Evolutionary conservation across 768 basidiomycete species (phyloP).

Genomic region (Boletus tylopilopsis): DNA sequence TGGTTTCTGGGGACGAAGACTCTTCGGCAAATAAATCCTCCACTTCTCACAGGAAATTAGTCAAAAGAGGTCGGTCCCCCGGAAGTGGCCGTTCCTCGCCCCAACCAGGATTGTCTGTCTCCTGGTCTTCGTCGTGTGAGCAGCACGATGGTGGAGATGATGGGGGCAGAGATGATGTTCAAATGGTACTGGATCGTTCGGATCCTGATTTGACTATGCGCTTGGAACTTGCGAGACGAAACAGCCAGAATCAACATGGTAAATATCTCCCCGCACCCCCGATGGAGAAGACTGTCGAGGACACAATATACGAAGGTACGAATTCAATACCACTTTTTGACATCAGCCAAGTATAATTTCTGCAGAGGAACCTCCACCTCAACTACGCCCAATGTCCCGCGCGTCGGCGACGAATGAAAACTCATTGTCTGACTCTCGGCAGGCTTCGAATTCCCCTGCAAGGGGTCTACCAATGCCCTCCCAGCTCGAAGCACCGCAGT

Average conservation of each 20-base stretch:
- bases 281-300: slow-evolving; percentile 49
- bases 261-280: slow-evolving; percentile 38
- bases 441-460: slow-evolving; percentile 41
- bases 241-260: slow-evolving; percentile 73
- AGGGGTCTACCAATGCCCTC: slow-evolving; percentile 27
- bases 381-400: slow-evolving; percentile 53
- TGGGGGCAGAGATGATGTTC: slow-evolving; percentile 41
- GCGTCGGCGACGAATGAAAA: slow-evolving; percentile 40
- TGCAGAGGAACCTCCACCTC: slow-evolving; percentile 58
- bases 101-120: slow-evolving; percentile 33
- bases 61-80: slow-evolving; percentile 46
- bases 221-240: slow-evolving; percentile 78
- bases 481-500: slow-evolving; percentile 44
- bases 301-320: slow-evolving; percentile 78
- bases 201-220: slow-evolving; percentile 76
- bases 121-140: slow-evolving; percentile 45
- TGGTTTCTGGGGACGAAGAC: slow-evolving; percentile 62
- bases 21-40: slow-evolving; percentile 41
- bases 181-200: slow-evolving; percentile 52
- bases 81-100: slow-evolving; percentile 33
- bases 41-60: slow-evolving; percentile 45
- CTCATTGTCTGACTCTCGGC: slow-evolving; percentile 46
- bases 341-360: slow-evolving; percentile 2
- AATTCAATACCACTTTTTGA: slow-evolving; percentile 1
- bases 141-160: slow-evolving; percentile 37